Evolutionary conservation across 2,329 filamentous ascomycete genomes (phyloP), one percentile per base, ranked within the genome.

Genomic region (Exophiala sideris): DNA sequence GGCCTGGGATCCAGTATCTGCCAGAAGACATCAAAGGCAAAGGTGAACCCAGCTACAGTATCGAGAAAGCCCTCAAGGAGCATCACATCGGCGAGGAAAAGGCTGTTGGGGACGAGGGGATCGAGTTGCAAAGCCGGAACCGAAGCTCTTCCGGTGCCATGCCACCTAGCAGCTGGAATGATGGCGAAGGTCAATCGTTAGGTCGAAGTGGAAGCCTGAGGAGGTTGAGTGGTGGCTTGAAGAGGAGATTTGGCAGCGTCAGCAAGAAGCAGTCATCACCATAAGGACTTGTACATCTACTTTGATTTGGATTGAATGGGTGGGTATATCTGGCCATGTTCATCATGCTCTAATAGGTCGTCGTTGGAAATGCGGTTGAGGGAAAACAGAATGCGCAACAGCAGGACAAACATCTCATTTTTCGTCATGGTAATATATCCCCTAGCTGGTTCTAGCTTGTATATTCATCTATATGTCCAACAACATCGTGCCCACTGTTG

Each of bases 11-110:
- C 2, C 59, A 81, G 62, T 94, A 95, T 69, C 81, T 83, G 52
- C 85, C 86, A 5, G 82, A 87, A 41, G 89, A 95, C 65, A 78
- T 89, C 59, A 91, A 92, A 70, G 89, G 89, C 65, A 90, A 94
- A 71, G 87, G 87, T 41, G 88, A 92, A 67, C 87, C 88, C 2
- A 83, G 81, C 2, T 94, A 81, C 71, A 82, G 83, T 6, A 78
- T 87, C 33, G 89, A 92, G 64, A 81, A 81, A 58, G 80, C 82
- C 1, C 71, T 85, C 18, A 88, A 87, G 68, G 79, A 81, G 21
- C 78, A 82, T 66, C 81, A 80, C 24, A 36, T 59, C 21, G 32
- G 50, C 7, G 59, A 59, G 16, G 48, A 49, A 11, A 48, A 56
- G 11, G 46, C 54, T 18, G 52, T 45, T 1, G 48, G 52, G 10